These are phyloP conservation scores for Dactylella cylindrospora DNA, from an alignment of 2,329 filamentous ascomycete species.

Conservation along the genomic window DNA sequence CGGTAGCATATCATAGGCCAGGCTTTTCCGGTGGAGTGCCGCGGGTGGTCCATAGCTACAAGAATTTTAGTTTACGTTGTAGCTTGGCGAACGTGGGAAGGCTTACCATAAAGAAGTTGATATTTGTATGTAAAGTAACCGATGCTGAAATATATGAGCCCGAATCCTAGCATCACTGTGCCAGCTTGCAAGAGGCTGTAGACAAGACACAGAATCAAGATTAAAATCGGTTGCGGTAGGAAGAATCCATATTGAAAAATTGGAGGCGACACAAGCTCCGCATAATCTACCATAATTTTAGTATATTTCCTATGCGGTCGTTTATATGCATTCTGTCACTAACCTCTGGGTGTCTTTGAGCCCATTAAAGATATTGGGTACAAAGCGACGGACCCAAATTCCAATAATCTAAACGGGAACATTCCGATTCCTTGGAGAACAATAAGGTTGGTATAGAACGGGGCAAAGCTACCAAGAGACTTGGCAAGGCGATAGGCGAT, in stretches of 20 bases:
- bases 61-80: background rate
- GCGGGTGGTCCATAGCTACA: constrained; percentile 84
- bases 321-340: constrained; percentile 14
- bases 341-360: constrained; percentile 77
- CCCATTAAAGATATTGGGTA: constrained; percentile 77
- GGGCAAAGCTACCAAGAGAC: constrained; percentile 71
- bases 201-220: constrained; percentile 93
- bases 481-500: constrained; percentile 74
- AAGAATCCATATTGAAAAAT: constrained; percentile 96
- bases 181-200: constrained; percentile 84
- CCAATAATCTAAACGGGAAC: constrained; percentile 85
- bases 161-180: constrained; percentile 77
- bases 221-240: constrained; percentile 83
- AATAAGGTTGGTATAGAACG: constrained; percentile 74
- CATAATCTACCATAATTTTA: constrained; percentile 62
- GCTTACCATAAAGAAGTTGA: constrained; percentile 76
- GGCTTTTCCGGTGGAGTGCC: constrained; percentile 86
- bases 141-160: constrained; percentile 77
- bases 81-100: background rate
- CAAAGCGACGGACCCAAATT: constrained; percentile 80
- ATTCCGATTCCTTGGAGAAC: constrained; percentile 91
- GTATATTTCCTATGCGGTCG: background rate
- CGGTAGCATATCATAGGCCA: constrained; percentile 98
- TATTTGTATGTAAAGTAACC: constrained; percentile 95
- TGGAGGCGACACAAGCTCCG: constrained; percentile 76